A percentile compares a stretch with the other conserved stretches of the same genome.
Conservation (phyloP, 2,329 filamentous ascomycete genomes). For the Hymenoscyphus linearis region DNA sequence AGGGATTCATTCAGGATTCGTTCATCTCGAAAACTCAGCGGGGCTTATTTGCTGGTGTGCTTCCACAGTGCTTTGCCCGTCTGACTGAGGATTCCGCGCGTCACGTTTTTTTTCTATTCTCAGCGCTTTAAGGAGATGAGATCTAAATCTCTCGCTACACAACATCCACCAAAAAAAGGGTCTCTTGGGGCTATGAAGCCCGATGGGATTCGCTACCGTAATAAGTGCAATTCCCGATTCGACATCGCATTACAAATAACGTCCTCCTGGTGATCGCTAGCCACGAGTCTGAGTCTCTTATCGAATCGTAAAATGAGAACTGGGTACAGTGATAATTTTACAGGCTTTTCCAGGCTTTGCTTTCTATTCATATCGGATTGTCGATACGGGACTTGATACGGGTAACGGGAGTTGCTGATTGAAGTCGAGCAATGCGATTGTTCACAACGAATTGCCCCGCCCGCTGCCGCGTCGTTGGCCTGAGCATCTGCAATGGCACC, state of each 20-base stretch:
- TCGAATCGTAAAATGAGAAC: neutral
- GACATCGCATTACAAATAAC: neutral
- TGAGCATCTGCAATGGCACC: neutral
- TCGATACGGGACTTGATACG: neutral
- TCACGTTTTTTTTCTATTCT: neutral
- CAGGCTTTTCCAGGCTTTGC: neutral
- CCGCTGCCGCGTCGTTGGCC: neutral
- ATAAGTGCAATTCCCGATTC: neutral
- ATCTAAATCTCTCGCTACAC: neutral
- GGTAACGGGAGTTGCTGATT: neutral
- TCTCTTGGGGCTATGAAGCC: neutral
- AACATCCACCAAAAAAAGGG: neutral
- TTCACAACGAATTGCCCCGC: neutral
- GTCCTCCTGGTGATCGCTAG: neutral
- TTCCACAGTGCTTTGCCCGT: neutral
- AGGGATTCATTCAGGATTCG: slow-evolving; percentile 4
- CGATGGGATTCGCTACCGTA: neutral
- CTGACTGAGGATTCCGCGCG: neutral
- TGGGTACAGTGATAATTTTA: neutral
- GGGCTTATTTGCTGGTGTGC: neutral
- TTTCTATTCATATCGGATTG: neutral
- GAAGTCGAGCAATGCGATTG: neutral
- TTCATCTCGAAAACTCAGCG: neutral
- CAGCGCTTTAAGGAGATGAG: neutral
- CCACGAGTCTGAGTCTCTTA: neutral